phyloP scores from a whole-genome alignment of 1,284 basidiomycete species.

The Rhodofomes roseus region DNA sequence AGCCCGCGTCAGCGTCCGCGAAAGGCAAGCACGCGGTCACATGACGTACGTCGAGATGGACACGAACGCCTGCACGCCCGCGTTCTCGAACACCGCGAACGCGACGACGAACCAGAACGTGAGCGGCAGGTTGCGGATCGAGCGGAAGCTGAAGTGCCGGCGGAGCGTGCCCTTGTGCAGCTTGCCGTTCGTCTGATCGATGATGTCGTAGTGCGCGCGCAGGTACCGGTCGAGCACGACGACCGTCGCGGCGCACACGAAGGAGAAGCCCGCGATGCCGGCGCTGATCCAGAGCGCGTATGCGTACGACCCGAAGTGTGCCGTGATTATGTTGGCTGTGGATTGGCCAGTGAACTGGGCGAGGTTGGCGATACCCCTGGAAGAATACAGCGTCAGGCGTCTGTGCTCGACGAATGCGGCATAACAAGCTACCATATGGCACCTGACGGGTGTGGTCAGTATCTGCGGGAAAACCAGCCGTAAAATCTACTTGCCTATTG shows the following conservation, averaged over 20 bases:
- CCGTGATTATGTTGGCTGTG: slow-evolving; percentile 36
- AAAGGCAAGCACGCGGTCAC: slow-evolving; percentile 10
- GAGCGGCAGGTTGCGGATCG: slow-evolving; percentile 33
- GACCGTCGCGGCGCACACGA: slow-evolving; percentile 35
- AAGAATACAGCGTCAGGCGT: neutral
- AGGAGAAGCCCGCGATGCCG: slow-evolving; percentile 37
- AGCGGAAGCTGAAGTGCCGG: slow-evolving; percentile 32
- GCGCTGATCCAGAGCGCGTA: slow-evolving; percentile 44
- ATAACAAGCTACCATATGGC: slow-evolving; percentile 25
- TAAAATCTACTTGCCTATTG: slow-evolving; percentile 29
- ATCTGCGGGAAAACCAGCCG: neutral
- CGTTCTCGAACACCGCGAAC: slow-evolving; percentile 42
- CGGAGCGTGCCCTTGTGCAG: slow-evolving; percentile 26
- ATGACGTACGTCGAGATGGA: slow-evolving; percentile 40
- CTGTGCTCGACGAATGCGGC: neutral
- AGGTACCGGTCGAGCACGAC: slow-evolving; percentile 39
- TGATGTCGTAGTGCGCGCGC: slow-evolving; percentile 33
- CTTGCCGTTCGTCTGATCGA: slow-evolving; percentile 35
- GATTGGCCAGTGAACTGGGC: slow-evolving; percentile 40
- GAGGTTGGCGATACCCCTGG: slow-evolving; percentile 38
- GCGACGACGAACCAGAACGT: slow-evolving; percentile 43
- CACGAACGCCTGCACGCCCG: slow-evolving; percentile 42
- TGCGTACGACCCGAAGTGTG: slow-evolving; percentile 37
- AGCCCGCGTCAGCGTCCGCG: neutral
- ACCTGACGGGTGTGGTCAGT: slow-evolving; percentile 9